Percentiles rank a stretch among this genome's conserved stretches.
Evolutionary conservation across 1,139 yeast genomes (phyloP).

Genomic region (Taphrina confusa): DNA sequence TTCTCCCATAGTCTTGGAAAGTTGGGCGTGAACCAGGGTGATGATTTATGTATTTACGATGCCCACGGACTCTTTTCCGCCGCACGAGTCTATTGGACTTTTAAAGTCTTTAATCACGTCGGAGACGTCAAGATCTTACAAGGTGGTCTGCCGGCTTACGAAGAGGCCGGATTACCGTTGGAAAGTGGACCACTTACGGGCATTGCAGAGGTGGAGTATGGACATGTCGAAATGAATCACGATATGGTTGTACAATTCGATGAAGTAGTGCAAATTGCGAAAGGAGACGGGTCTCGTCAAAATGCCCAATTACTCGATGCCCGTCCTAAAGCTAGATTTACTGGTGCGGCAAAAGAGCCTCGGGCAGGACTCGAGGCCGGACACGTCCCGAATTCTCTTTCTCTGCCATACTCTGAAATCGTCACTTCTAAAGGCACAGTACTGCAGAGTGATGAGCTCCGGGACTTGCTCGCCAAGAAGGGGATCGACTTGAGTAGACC

Average conservation of each 20-base stretch:
- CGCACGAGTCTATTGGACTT: constrained; percentile 22
- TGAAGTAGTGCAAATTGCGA: constrained; percentile 60
- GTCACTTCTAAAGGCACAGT: constrained; percentile 52
- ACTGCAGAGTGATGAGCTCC: constrained; percentile 54
- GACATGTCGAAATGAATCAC: constrained; percentile 48
- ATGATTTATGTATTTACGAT: constrained; percentile 21
- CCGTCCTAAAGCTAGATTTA: constrained; percentile 69
- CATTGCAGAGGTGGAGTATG: constrained; percentile 44
- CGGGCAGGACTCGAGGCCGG: constrained; percentile 85
- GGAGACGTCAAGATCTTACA: constrained; percentile 19
- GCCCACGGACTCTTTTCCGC: constrained; percentile 24
- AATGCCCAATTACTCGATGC: constrained; percentile 72
- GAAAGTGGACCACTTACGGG: not conserved
- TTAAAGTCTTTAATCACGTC: constrained; percentile 11
- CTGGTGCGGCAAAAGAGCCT: constrained; percentile 82
- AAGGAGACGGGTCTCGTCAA: constrained; percentile 52
- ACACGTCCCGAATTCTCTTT: constrained; percentile 77
- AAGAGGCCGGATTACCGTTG: constrained; percentile 8
- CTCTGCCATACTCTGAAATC: constrained; percentile 71
- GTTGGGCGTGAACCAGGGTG: constrained; percentile 12
- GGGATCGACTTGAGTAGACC: constrained; percentile 56
- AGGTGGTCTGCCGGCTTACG: constrained; percentile 31
- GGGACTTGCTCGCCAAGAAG: constrained; percentile 50
- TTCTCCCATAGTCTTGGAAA: constrained; percentile 13
- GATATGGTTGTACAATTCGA: constrained; percentile 60